Conservation (phyloP, 2,329 filamentous ascomycete species). For the Colletotrichum falcatum region DNA sequence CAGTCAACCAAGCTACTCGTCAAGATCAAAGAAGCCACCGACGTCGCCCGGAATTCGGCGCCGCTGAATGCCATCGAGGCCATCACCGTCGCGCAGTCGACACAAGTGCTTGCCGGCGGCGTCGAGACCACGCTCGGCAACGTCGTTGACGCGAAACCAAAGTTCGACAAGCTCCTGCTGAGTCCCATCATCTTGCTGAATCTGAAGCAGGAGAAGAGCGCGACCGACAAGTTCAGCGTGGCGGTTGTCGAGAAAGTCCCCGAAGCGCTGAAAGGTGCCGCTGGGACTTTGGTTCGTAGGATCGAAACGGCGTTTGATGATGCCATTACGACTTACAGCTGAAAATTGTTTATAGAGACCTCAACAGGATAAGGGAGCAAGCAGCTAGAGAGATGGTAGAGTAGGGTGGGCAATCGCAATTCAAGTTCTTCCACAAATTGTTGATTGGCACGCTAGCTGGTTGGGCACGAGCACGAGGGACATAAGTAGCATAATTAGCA, state of each 20-base stretch:
- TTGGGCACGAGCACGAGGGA: not conserved
- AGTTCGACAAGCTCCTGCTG: slow-evolving; percentile 58
- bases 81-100: slow-evolving; percentile 53
- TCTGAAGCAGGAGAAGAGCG: slow-evolving; percentile 54
- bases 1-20: slow-evolving; percentile 54
- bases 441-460: not conserved
- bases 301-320: slow-evolving; percentile 54
- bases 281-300: slow-evolving; percentile 51
- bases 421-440: not conserved
- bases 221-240: slow-evolving; percentile 53
- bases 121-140: slow-evolving; percentile 54
- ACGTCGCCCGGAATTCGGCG: slow-evolving; percentile 52
- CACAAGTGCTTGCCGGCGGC: slow-evolving; percentile 50
- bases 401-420: too few relatives aligned
- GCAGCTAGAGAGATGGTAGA: not conserved
- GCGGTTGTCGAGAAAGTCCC: slow-evolving; percentile 57
- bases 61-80: slow-evolving; percentile 54
- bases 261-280: slow-evolving; percentile 47
- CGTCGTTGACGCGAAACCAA: slow-evolving; percentile 55
- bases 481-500: not conserved
- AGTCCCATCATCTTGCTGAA: slow-evolving; percentile 57
- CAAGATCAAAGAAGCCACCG: slow-evolving; percentile 54
- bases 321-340: slow-evolving; percentile 51
- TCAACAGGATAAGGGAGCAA: not conserved
- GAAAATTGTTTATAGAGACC: not conserved